Base-by-base conservation (phyloP, 108 stramenopile species). In the Cyclostephanos invisitatus region DNA sequence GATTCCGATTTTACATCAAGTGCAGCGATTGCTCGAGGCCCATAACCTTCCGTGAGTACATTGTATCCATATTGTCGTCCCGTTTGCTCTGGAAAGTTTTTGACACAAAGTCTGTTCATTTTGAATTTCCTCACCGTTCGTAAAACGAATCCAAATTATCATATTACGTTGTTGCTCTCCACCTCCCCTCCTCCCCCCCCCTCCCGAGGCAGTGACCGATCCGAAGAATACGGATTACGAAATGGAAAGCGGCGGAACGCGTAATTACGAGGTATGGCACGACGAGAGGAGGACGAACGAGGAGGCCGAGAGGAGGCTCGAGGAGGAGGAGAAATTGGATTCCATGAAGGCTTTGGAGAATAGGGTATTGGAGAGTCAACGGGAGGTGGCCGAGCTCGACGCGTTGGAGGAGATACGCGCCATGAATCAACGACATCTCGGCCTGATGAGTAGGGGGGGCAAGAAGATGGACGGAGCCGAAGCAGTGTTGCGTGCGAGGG, bases 191-290 rank as follows among this genome's bases (percentile, higher is more conserved):
- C 49, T 8, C 49, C 17, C 20, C 49, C 49, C 49, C 20, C 20
- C 10, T 8, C 49, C 17, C 10, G 6, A 4, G 10, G 24, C 55
- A 58, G 77, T 94, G 70, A 99, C 98, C 7, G 98, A 99, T 81
- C 98, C 98, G 0, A 75, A 99, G 70, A 97, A 98, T 79, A 83
- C 90, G 24, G 98, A 99, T 68, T 99, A 99, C 59, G 97, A 97
- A 83, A 93, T 95, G 88, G 98, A 98, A 78, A 78, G 64, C 28
- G 97, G 98, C 0, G 98, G 94, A 12, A 95, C 92, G 21, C 76
- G 98, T 67, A 98, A 96, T 75, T 99, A 94, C 79, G 98, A 99
- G 68, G 81, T 91, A 0, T 94, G 96, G 85, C 92, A 94, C 42
- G 96, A 98, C 65, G 92, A 95, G 62, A 78, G 86, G 22, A 77